Evolutionary conservation across 1,284 basidiomycete species (phyloP), one percentile per base, ranked within the genome.

Genomic region (Ustilago trichophora): DNA sequence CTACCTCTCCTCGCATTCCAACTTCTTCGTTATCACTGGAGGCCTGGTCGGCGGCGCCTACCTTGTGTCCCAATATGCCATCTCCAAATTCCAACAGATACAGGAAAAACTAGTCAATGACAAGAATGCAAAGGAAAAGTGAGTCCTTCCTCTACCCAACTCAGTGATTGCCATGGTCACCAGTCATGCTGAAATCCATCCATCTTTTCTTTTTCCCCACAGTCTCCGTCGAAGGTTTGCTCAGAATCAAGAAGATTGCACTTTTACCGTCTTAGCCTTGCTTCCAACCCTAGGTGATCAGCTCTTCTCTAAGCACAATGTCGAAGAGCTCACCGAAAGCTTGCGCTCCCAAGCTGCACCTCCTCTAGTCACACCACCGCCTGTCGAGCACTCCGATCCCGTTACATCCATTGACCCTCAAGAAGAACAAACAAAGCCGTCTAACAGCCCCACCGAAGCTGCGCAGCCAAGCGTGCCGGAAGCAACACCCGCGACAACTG

Each of bases 181-280:
- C 37, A 25, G 13, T 35, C 15, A 15, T 35, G 13, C 33, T 35
- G 33, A n/a, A 35, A 35, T 35, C n/a, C 29, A 31, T 18, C 33
- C 33, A 35, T 35, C 33, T 15, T 15, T 35, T 16, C 22, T 29
- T 4, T 27, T 45, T 27, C 16, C n/a, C n/a, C 3, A 7, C 64
- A 93, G 91, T 73, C 84, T 95, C 22, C 86, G 88, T 44, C 85
- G 88, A 42, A 85, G 93, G 34, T 95, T 93, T 80, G 84, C 87
- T 35, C 88, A 91, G 75, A 92, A 90, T 46, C 89, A 91, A 71
- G 88, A 92, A 63, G 90, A 94, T 78, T 87, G 88, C 40, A 87
- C 88, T 11, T 95, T 89, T 77, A 93, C 91, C 2, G 85, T 91
- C 33, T 87, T 91, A 78, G 88, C 90, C 0, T 86, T 93, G 27